Evolutionary conservation across 176 grass and related monocot genomes (phyloP).

Genomic region (Dendrocalamus sinicus): DNA sequence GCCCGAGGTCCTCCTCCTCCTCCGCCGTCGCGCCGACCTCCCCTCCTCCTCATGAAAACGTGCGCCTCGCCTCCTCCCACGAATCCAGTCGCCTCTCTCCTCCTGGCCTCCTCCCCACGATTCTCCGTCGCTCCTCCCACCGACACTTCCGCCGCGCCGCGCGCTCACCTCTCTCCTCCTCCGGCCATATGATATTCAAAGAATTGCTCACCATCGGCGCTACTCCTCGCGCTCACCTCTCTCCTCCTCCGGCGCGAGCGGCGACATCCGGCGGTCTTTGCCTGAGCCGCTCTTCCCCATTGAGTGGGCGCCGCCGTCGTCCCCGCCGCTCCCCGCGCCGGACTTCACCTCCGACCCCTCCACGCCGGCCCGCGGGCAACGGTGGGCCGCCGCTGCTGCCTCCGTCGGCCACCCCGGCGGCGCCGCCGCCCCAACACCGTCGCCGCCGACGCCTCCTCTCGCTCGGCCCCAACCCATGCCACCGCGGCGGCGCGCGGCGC

Average conservation of each 20-base stretch:
- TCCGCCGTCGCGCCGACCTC: no score
- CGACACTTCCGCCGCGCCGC: no score
- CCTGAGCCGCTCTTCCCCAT: slow-evolving; percentile 89
- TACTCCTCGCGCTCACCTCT: neutral
- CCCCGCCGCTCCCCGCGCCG: slow-evolving; percentile 42
- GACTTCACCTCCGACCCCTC: slow-evolving; percentile 51
- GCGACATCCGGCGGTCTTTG: slow-evolving; percentile 49
- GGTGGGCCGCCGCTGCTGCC: slow-evolving; percentile 44
- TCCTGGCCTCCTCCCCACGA: no score
- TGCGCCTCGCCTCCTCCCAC: no score
- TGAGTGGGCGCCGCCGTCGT: slow-evolving; percentile 76
- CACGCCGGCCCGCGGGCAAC: slow-evolving; percentile 40
- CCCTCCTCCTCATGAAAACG: no score
- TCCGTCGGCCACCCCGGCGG: neutral
- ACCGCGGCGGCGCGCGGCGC: slow-evolving; percentile 8
- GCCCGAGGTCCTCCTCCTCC: no score
- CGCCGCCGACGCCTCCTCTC: slow-evolving; percentile 49
- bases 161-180: no score
- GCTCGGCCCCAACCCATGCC: slow-evolving; percentile 29
- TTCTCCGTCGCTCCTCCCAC: no score
- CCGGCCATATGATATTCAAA: no score
- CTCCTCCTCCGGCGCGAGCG: neutral
- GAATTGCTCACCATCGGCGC: no score
- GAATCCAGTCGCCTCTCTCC: no score
- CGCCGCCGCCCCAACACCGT: slow-evolving; percentile 46